Conservation (phyloP, 2,329 filamentous ascomycete species). For the Hypoxylon sp. region DNA sequence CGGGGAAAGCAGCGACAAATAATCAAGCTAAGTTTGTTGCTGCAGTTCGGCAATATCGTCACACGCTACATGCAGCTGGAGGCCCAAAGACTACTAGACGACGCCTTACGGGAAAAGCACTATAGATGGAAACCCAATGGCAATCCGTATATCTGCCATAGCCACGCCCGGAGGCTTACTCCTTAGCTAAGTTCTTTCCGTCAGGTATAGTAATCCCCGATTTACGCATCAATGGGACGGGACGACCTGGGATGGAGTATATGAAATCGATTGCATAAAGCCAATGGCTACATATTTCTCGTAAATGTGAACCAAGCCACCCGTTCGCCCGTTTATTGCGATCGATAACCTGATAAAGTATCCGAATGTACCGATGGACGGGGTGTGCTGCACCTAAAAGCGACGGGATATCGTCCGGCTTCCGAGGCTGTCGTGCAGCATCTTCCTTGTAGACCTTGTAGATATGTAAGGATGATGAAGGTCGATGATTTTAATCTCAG, state of each 20-base stretch:
- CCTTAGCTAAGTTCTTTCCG: conserved; percentile 13
- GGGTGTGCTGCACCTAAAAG: conserved; percentile 16
- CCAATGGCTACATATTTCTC: conserved; percentile 1
- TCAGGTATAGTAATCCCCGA: conserved; percentile 14
- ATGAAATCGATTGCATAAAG: conserved; percentile 1
- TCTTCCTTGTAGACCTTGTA: conserved; percentile 1
- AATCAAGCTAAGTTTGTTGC: conserved; percentile 20
- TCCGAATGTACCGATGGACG: conserved; percentile 7
- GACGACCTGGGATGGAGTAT: not conserved
- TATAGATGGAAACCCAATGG: conserved; percentile 21
- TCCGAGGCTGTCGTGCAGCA: conserved; percentile 16
- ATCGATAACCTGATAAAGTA: conserved; percentile 2
- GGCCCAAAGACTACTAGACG: conserved; percentile 4
- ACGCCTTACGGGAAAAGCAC: conserved; percentile 20
- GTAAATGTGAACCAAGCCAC: conserved; percentile 6
- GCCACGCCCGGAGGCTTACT: conserved; percentile 17
- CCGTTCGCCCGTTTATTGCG: conserved; percentile 11
- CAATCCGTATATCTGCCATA: conserved; percentile 1
- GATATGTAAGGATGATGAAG: conserved; percentile 5
- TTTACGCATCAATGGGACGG: conserved; percentile 2
- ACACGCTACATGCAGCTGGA: conserved; percentile 15
- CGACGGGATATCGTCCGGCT: conserved; percentile 23
- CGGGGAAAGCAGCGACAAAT: conserved; percentile 5
- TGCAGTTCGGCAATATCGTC: conserved; percentile 14
- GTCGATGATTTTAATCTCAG: not conserved